Evolutionary conservation across 768 basidiomycete species (phyloP).

Genomic region (Tylopilus vinaceipallidus): DNA sequence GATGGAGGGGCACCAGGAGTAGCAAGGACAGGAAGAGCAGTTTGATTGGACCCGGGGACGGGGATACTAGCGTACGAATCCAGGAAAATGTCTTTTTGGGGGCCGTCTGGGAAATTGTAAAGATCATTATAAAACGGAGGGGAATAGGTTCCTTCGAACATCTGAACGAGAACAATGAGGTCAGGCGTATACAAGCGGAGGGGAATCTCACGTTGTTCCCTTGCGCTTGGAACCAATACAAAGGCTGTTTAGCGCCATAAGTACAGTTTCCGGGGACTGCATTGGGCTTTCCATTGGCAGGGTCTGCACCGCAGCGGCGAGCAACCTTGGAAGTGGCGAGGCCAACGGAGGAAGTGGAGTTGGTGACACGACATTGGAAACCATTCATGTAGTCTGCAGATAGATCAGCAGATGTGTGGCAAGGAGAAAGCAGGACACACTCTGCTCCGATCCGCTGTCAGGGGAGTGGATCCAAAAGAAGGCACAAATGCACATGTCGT

Average conservation of each 20-base stretch:
- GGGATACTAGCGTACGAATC: slow-evolving; percentile 51
- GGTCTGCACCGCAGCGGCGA: slow-evolving; percentile 65
- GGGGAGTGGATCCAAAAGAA: slow-evolving; percentile 73
- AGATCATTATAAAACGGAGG: slow-evolving; percentile 67
- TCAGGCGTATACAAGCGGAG: neutral
- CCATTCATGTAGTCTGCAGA: slow-evolving; percentile 68
- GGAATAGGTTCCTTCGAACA: slow-evolving; percentile 60
- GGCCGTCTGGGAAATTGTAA: slow-evolving; percentile 70
- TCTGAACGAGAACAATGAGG: slow-evolving; percentile 34
- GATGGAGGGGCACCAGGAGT: neutral
- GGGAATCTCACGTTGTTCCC: slow-evolving; percentile 52
- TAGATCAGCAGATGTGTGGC: neutral
- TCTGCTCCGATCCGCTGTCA: slow-evolving; percentile 62
- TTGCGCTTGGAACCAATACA: slow-evolving; percentile 68
- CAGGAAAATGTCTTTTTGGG: slow-evolving; percentile 71
- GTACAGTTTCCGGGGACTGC: slow-evolving; percentile 63
- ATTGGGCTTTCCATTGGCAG: slow-evolving; percentile 40
- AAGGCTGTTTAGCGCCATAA: slow-evolving; percentile 66
- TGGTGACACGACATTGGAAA: slow-evolving; percentile 63
- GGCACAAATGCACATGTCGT: slow-evolving; percentile 63
- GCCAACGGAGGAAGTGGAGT: slow-evolving; percentile 47
- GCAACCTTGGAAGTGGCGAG: slow-evolving; percentile 57
- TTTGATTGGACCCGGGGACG: slow-evolving; percentile 40
- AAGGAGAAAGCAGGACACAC: slow-evolving; percentile 34
- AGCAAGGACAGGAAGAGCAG: slow-evolving; percentile 20